Conservation (phyloP, 805 yeast genomes). For the Huiozyma sinensis region DNA sequence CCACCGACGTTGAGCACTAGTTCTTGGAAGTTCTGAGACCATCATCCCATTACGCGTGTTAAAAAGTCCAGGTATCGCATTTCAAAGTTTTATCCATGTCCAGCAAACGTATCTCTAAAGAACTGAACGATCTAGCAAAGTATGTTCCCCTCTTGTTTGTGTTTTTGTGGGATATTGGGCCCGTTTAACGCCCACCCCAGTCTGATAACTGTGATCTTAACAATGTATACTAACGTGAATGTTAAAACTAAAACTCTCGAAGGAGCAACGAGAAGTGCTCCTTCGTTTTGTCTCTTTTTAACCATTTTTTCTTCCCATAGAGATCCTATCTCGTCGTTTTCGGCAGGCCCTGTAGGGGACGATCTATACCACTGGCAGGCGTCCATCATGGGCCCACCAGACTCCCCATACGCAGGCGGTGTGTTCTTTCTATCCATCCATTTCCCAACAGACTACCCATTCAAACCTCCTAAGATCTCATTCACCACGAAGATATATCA, state of each 20-base stretch:
- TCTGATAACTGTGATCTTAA: no score
- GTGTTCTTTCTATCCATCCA: slow-evolving; percentile 92
- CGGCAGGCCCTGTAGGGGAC: slow-evolving; percentile 98
- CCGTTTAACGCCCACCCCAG: no score
- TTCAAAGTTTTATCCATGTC: slow-evolving; percentile 44
- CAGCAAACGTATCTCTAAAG: slow-evolving; percentile 86
- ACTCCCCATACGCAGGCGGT: slow-evolving; percentile 83
- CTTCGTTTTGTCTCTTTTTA: no score
- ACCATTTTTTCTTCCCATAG: slow-evolving; percentile 31
- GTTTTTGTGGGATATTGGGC: no score
- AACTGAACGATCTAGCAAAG: slow-evolving; percentile 90
- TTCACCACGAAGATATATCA: slow-evolving; percentile 95
- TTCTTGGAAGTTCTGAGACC: no score
- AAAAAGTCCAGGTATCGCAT: no score
- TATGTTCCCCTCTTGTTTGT: slow-evolving; percentile 34
- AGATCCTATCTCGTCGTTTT: slow-evolving; percentile 98
- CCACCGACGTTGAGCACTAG: no score
- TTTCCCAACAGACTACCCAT: slow-evolving; percentile 98
- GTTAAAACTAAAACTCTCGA: no score
- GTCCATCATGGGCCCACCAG: slow-evolving; percentile 97
- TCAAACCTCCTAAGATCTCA: slow-evolving; percentile 91
- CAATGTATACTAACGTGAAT: no score
- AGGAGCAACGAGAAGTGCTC: no score
- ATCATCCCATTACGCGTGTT: no score
- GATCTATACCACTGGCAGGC: slow-evolving; percentile 99